phyloP scores from a whole-genome alignment of 352 stramenopile genomes.

The Phytopythium aichiense region DNA sequence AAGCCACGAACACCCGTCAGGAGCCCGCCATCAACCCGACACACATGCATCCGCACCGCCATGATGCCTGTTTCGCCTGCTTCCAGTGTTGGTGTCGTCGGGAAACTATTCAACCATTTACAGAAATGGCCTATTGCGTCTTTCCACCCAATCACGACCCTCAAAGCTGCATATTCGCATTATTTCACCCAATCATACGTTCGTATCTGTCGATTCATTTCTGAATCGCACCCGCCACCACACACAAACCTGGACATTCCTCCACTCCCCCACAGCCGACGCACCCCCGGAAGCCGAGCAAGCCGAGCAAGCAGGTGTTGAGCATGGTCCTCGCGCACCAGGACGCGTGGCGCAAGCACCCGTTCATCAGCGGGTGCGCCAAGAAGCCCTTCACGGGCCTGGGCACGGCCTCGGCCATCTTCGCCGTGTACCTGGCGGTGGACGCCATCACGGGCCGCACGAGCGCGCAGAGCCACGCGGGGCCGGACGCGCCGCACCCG shows the following conservation, averaged over 20 bases:
- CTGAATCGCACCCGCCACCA: conserved; percentile 9
- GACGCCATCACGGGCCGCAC: conserved; percentile 50
- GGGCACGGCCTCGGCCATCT: conserved; percentile 71
- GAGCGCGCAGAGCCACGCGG: conserved; percentile 24
- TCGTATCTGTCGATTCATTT: too few species aligned
- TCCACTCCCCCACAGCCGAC: neutral
- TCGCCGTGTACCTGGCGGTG: conserved; percentile 72
- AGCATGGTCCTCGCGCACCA: conserved; percentile 84
- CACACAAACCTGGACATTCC: neutral
- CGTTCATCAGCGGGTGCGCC: conserved; percentile 74
- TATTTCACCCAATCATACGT: neutral
- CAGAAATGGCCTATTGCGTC: neutral
- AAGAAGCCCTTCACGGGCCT: conserved; percentile 87
- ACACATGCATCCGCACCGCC: neutral
- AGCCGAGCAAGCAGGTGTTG: too few species aligned
- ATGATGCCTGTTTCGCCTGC: neutral
- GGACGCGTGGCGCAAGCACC: conserved; percentile 87
- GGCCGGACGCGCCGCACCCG: conserved; percentile 23
- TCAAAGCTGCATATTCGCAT: neutral
- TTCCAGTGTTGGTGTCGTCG: neutral
- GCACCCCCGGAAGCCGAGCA: conserved; percentile 10
- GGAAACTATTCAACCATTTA: neutral
- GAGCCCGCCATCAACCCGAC: neutral
- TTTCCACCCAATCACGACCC: neutral
- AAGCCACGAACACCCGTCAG: neutral